Percentiles rank a stretch among this genome's conserved stretches.
Evolutionary conservation across 345 rosid species (phyloP).

Genomic region (Eucalyptus melliodora): DNA sequence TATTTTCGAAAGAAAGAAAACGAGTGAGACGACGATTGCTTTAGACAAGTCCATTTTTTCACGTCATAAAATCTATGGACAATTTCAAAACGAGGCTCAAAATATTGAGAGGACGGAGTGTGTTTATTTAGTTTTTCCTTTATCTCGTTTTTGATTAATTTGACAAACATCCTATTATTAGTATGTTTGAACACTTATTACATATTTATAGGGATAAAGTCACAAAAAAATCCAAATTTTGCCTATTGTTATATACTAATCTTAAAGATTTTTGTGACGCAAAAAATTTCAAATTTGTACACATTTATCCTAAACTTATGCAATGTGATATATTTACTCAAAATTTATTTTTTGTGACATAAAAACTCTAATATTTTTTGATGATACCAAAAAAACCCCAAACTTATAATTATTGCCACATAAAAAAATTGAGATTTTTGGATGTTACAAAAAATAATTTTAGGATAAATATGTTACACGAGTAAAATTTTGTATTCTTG

Average conservation of each 20-base stretch:
- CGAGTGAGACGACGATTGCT: background rate
- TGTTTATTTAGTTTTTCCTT: background rate
- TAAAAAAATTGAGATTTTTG: too few relatives aligned
- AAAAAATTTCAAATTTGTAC: rapidly evolving
- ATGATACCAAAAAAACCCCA: too few relatives aligned
- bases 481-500: too few relatives aligned
- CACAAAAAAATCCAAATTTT: too few relatives aligned
- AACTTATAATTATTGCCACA: too few relatives aligned
- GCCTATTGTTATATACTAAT: rapidly evolving
- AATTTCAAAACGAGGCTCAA: too few relatives aligned
- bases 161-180: background rate
- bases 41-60: background rate
- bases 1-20: background rate
- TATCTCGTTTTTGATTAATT: background rate
- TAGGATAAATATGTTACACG: rapidly evolving
- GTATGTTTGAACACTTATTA: background rate
- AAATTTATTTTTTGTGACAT: too few relatives aligned
- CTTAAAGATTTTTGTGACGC: rapidly evolving
- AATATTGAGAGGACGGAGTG: too few relatives aligned
- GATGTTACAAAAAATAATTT: too few relatives aligned
- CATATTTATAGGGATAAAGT: too few relatives aligned
- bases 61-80: background rate
- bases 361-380: rapidly evolving
- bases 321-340: rapidly evolving
- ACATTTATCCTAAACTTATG: rapidly evolving